Percentiles rank a stretch among this genome's conserved stretches.
Conservation (phyloP, 1,284 basidiomycete genomes). For the Trichosporon sp. region DNA sequence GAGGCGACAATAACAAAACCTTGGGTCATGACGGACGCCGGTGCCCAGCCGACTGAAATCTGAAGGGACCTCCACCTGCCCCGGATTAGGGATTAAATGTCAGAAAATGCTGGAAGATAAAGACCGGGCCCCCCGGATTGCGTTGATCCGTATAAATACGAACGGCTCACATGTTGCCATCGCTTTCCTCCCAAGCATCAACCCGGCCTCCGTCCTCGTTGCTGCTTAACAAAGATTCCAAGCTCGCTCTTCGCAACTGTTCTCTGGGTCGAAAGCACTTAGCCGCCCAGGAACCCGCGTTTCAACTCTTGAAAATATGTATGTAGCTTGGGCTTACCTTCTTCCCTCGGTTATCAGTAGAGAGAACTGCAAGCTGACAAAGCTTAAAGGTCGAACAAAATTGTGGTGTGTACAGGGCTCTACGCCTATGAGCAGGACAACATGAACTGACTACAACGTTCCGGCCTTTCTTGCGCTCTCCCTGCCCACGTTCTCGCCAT, state of each 20-base stretch:
- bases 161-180: conserved; percentile 13
- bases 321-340: conserved; percentile 26
- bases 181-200: conserved; percentile 19
- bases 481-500: not conserved
- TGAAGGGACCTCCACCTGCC: conserved; percentile 18
- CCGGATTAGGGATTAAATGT: conserved; percentile 11
- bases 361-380: conserved; percentile 34
- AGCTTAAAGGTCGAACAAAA: conserved; percentile 57
- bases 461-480: not conserved
- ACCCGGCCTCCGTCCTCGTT: conserved; percentile 17
- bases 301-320: conserved; percentile 32
- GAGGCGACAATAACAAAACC: conserved; percentile 2
- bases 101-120: not conserved
- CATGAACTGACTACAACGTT: conserved; percentile 20
- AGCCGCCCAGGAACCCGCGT: conserved; percentile 19
- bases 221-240: conserved; percentile 15
- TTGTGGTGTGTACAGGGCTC: conserved; percentile 48
- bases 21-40: not conserved
- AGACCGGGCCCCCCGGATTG: conserved; percentile 7
- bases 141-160: conserved; percentile 16
- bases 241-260: conserved; percentile 7
- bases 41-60: conserved; percentile 24
- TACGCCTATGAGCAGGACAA: not conserved
- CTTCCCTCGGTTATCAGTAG: conserved; percentile 3
- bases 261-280: conserved; percentile 12